Base-by-base conservation (phyloP, 208 protist species). In the Acanthamoeba royreba region DNA sequence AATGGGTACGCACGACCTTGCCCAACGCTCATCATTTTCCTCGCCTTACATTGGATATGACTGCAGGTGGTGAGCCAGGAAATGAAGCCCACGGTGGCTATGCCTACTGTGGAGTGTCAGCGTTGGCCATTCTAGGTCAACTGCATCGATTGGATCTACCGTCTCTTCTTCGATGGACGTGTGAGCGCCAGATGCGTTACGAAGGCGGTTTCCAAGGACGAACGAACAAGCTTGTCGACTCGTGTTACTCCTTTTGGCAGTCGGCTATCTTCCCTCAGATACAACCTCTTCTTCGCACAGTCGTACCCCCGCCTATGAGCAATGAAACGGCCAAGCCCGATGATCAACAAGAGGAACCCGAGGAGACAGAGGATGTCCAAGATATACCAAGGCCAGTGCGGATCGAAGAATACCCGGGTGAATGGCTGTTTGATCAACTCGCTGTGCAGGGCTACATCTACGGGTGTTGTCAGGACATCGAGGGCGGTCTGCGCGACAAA, bases 61-160 rank as follows among this genome's bases (percentile, higher is more conserved):
- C 8, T 1, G 31, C 55, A 77, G 66, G 66, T 8, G 95, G 87
- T 8, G 91, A 81, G 43, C 96, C 96, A 8, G 91, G 87, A 2
- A 95, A 94, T 43, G 98, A 98, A 93, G 97, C 97, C 15, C 98
- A 98, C 93, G 98, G 98, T 58, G 98, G 98, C 2, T 98, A 98
- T 81, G 95, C 97, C 0, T 98, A 95, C 94, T 98, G 98, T 93
- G 96, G 94, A 2, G 19, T 98, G 2, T 96, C 98, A 4, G 96
- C 96, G 19, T 31, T 98, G 52, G 19, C 55, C 61, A 52, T 96
- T 40, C 42, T 97, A 46, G 86, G 92, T 22, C 17, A 38, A 31
- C 43, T 86, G 1, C 22, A 95, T 33, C 31, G 69, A 35, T 31
- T 97, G 17, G 92, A 97, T 58, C 52, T 95, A 2, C 35, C 91